Conservation (phyloP, 495 filamentous ascomycete genomes). For the Lasiosphaeriaceae sp. region DNA sequence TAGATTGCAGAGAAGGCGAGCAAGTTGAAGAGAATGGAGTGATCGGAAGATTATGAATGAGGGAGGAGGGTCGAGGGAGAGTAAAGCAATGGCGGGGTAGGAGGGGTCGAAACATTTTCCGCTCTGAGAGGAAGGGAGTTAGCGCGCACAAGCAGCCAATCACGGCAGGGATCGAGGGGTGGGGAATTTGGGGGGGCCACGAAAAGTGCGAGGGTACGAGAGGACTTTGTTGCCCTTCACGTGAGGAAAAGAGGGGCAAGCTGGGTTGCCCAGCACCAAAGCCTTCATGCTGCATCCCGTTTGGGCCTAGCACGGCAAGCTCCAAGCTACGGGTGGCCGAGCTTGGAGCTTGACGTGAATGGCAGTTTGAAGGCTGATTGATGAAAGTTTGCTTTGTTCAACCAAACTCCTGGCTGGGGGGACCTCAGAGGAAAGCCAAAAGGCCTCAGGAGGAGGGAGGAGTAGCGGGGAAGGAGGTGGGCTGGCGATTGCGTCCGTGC, state of each 20-base stretch:
- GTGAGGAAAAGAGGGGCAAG: conserved; percentile 13
- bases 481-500: no score
- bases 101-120: conserved; percentile 41
- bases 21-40: conserved; percentile 26
- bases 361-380: background rate
- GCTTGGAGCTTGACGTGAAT: conserved; percentile 5
- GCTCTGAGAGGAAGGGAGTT: conserved; percentile 24
- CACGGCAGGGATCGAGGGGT: conserved; percentile 3
- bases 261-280: conserved; percentile 5
- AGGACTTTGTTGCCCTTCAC: conserved; percentile 6
- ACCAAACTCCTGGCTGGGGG: no score
- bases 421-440: no score
- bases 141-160: conserved; percentile 23
- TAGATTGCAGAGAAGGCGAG: conserved; percentile 22
- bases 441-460: no score
- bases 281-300: background rate
- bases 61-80: conserved; percentile 37
- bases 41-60: conserved; percentile 31
- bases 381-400: background rate
- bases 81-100: conserved; percentile 42
- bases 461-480: no score
- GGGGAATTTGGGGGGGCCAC: conserved; percentile 1
- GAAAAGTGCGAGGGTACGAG: conserved; percentile 11
- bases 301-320: conserved; percentile 6
- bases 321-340: background rate